phyloP scores from a whole-genome alignment of 345 rosid genomes.

The Turritis glabra region DNA sequence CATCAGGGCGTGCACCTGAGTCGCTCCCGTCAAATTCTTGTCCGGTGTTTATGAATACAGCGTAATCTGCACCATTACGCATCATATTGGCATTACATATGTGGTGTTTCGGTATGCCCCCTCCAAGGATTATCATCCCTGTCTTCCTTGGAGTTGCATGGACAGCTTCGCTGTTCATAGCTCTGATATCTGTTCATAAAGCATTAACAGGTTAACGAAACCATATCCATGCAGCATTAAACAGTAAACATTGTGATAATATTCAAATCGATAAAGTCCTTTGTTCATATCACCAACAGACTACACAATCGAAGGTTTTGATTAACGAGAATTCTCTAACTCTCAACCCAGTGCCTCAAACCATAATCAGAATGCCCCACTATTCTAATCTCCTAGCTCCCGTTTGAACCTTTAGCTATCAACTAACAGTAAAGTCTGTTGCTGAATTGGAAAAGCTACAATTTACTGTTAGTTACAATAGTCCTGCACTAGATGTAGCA shows the following conservation, averaged over 20 bases:
- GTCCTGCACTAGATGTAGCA: background rate
- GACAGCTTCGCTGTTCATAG: slow-evolving; percentile 80
- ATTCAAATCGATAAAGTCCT: background rate
- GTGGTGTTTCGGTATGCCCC: slow-evolving; percentile 95
- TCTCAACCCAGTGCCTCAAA: background rate
- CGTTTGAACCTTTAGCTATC: background rate
- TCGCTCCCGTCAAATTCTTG: slow-evolving; percentile 98
- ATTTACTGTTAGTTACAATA: background rate
- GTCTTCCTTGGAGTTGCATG: slow-evolving; percentile 79
- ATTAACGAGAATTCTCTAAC: background rate
- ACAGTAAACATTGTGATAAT: background rate
- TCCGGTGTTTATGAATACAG: slow-evolving; percentile 86
- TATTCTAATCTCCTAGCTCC: background rate
- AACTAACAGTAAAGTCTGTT: background rate
- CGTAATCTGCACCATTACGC: slow-evolving; percentile 92
- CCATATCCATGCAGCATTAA: no score
- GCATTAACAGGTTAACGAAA: background rate
- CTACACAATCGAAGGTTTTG: background rate
- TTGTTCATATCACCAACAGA: background rate
- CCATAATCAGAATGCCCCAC: background rate
- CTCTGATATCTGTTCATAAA: slow-evolving; percentile 66
- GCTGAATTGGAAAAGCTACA: background rate
- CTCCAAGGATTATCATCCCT: slow-evolving; percentile 91
- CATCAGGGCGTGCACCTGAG: slow-evolving; percentile 95
- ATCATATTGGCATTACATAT: slow-evolving; percentile 97